Conservation (phyloP, 306 rosid genomes). For the Herpetospermum pedunculosum region DNA sequence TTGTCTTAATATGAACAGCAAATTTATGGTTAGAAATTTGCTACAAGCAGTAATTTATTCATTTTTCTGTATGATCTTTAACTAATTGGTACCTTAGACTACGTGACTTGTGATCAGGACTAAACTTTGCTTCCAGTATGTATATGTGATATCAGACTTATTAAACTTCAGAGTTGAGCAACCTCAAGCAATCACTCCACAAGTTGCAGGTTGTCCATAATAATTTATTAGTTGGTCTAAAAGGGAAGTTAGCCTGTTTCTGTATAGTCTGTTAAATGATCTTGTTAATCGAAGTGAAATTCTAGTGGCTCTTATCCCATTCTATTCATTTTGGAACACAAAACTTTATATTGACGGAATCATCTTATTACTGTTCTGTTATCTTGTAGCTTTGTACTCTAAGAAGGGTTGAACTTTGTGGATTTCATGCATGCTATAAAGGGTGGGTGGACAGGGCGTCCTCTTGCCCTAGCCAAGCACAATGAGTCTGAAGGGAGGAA, state of each 20-base stretch:
- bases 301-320: background rate
- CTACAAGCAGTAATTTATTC: background rate
- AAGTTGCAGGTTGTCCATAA: background rate
- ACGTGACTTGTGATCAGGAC: background rate
- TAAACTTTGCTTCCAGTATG: background rate
- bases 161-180: background rate
- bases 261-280: background rate
- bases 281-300: background rate
- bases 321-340: background rate
- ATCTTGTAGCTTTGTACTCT: slow-evolving; percentile 20
- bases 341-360: background rate
- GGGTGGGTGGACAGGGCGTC: slow-evolving; percentile 66
- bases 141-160: background rate
- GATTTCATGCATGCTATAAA: slow-evolving; percentile 56
- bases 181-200: background rate
- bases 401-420: slow-evolving; percentile 14
- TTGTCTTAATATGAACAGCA: background rate
- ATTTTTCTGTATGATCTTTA: background rate
- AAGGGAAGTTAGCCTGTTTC: background rate
- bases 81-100: background rate
- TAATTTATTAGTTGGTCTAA: background rate
- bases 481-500: slow-evolving; percentile 75
- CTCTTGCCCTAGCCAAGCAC: slow-evolving; percentile 78
- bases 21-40: background rate
- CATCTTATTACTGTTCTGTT: slow-evolving; percentile 14